Percentiles rank a stretch among this genome's conserved stretches.
Conservation (phyloP, 495 filamentous ascomycete genomes). For the Trichoderma orchidacearum region DNA sequence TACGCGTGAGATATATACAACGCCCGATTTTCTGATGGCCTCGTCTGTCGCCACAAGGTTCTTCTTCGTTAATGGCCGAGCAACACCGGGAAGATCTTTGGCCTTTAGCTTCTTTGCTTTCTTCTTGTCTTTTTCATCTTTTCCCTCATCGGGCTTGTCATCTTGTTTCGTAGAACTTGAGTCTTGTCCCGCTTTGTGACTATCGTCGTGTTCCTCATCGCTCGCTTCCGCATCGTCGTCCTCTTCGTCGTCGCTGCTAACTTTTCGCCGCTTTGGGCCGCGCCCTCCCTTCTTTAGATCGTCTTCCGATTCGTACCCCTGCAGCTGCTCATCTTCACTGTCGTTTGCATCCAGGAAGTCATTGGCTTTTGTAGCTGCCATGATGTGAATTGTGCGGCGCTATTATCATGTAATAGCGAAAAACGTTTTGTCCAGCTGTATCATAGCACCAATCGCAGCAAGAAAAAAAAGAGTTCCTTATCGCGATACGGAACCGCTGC, state of each 20-base stretch:
- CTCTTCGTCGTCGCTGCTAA: conserved; percentile 18
- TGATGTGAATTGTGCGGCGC: conserved; percentile 15
- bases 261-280: conserved; percentile 52
- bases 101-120: conserved; percentile 14
- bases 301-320: conserved; percentile 58
- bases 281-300: conserved; percentile 50
- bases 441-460: neutral
- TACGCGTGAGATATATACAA: conserved; percentile 80
- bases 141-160: conserved; percentile 7
- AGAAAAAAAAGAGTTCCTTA: neutral
- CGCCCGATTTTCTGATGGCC: conserved; percentile 52
- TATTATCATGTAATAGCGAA: too few species aligned
- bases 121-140: conserved; percentile 8
- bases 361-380: conserved; percentile 59
- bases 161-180: conserved; percentile 5
- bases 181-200: conserved; percentile 6
- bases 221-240: conserved; percentile 12
- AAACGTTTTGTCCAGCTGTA: neutral
- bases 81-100: conserved; percentile 21
- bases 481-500: neutral
- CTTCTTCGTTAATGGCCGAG: conserved; percentile 41
- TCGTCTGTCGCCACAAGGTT: conserved; percentile 43
- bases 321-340: conserved; percentile 51
- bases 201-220: conserved; percentile 9
- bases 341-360: conserved; percentile 57